These are phyloP conservation scores for Annulohypoxylon bovei DNA, from an alignment of 495 filamentous ascomycete genomes.

Conservation along the genomic window DNA sequence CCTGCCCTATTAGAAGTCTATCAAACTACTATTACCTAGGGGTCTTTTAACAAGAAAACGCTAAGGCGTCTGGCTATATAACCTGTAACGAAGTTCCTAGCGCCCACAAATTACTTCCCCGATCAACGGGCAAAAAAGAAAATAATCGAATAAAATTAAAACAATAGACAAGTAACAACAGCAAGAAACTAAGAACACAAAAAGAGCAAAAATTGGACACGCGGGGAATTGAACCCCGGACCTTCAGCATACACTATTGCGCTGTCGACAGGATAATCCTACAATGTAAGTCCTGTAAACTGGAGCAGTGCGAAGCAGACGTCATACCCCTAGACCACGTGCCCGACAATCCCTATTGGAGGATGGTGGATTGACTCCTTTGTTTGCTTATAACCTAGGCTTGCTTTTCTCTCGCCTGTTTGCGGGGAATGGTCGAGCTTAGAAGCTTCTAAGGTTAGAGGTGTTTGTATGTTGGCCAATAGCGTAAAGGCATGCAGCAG, in stretches of 20 bases:
- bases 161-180: too few relatives aligned
- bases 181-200: background rate
- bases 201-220: conserved; percentile 23
- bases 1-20: too few relatives aligned
- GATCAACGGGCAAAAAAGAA: background rate
- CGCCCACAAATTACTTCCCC: too few relatives aligned
- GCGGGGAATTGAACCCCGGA: conserved; percentile 40
- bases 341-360: background rate
- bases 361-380: background rate
- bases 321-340: conserved; percentile 33
- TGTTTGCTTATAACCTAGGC: background rate
- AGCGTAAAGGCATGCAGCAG: background rate
- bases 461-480: too few relatives aligned
- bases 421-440: background rate
- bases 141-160: conserved; percentile 7
- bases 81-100: too few relatives aligned
- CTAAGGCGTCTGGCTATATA: too few relatives aligned
- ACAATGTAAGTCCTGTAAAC: background rate
- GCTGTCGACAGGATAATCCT: background rate
- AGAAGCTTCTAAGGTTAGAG: too few relatives aligned
- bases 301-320: conserved; percentile 31
- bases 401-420: background rate
- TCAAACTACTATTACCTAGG: too few relatives aligned
- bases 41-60: too few relatives aligned
- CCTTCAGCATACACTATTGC: conserved; percentile 31